Percentiles rank a stretch among this genome's conserved stretches.
Conservation (phyloP, 331 rosid species). For the Acacia concinna region DNA sequence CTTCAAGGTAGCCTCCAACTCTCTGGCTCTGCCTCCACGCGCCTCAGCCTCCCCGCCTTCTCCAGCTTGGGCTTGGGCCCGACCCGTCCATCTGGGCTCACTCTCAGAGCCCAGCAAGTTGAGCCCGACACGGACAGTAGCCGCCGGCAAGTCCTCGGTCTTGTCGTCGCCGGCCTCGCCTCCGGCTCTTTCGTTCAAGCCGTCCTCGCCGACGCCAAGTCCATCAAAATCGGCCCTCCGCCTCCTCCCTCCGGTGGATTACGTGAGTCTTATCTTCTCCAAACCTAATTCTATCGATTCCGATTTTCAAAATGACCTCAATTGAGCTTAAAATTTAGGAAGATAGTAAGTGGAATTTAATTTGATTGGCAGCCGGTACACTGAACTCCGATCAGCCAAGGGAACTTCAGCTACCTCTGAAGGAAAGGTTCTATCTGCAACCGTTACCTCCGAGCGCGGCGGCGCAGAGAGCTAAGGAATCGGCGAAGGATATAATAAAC, state of each 20-base stretch:
- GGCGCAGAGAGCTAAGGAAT: constrained; percentile 74
- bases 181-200: constrained; percentile 79
- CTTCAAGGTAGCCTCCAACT: no score
- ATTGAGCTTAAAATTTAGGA: background rate
- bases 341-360: background rate
- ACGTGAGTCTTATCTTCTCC: constrained; percentile 48
- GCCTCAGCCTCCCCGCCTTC: constrained; percentile 42
- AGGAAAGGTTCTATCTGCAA: constrained; percentile 79
- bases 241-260: constrained; percentile 92
- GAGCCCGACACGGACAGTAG: constrained; percentile 54
- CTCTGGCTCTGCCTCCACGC: no score
- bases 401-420: constrained; percentile 71
- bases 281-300: background rate
- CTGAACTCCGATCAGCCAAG: constrained; percentile 81
- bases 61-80: constrained; percentile 33
- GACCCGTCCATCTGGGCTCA: constrained; percentile 44
- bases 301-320: background rate
- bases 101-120: constrained; percentile 57
- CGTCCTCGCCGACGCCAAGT: constrained; percentile 78
- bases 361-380: constrained; percentile 78
- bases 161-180: constrained; percentile 81
- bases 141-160: constrained; percentile 70
- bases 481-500: constrained; percentile 79
- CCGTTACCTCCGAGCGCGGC: constrained; percentile 67
- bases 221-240: constrained; percentile 84